Conservation (phyloP, 495 filamentous ascomycete species). For the Lophiotrema nucula region DNA sequence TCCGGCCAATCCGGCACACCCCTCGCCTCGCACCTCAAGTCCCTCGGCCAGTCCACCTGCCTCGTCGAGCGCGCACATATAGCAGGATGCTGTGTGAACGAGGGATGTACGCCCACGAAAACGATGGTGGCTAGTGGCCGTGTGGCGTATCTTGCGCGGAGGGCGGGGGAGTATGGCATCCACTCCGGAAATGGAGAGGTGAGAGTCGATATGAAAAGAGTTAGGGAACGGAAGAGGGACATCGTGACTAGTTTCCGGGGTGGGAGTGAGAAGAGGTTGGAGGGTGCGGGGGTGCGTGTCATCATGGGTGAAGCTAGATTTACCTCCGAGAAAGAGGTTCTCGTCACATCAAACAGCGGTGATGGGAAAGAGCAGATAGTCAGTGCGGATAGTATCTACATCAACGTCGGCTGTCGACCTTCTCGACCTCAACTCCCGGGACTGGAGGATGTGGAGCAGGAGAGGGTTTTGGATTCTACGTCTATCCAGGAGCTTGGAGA, state of each 20-base stretch:
- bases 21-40: conserved; percentile 46
- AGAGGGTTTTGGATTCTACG: conserved; percentile 49
- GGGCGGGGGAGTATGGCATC: conserved; percentile 50
- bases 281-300: conserved; percentile 47
- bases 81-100: conserved; percentile 54
- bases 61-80: conserved; percentile 50
- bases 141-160: conserved; percentile 45
- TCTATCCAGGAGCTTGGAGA: conserved; percentile 47
- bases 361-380: conserved; percentile 34
- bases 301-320: conserved; percentile 48
- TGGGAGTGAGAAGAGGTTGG: conserved; percentile 45
- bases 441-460: conserved; percentile 35
- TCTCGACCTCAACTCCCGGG: conserved; percentile 40
- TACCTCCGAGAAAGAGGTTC: conserved; percentile 37
- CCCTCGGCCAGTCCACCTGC: conserved; percentile 43
- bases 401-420: conserved; percentile 51
- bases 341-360: conserved; percentile 28
- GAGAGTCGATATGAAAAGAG: conserved; percentile 46
- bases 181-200: conserved; percentile 27
- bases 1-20: conserved; percentile 53
- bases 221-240: conserved; percentile 53
- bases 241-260: conserved; percentile 51
- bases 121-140: conserved; percentile 52
- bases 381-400: conserved; percentile 46
- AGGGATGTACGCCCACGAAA: conserved; percentile 58